Evolutionary conservation across 202 grass and related monocot genomes (phyloP).

Genomic region (Alloteropsis angusta): DNA sequence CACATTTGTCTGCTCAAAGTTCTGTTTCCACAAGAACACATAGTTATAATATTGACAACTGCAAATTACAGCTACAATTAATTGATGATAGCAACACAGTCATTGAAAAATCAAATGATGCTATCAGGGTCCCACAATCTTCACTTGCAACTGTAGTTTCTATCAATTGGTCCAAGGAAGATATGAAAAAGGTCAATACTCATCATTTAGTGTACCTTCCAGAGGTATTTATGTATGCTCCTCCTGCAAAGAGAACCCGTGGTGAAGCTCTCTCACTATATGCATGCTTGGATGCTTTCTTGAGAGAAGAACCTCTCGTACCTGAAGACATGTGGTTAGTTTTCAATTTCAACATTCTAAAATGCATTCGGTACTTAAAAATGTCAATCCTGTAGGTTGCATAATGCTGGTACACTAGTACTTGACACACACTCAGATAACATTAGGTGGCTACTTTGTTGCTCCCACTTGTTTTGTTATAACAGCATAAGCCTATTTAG

Average conservation of each 20-base stretch:
- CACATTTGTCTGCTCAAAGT: slow-evolving; percentile 30
- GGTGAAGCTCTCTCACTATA: slow-evolving; percentile 93
- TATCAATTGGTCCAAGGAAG: slow-evolving; percentile 82
- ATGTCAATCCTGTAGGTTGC: not conserved
- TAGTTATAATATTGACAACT: slow-evolving; percentile 30
- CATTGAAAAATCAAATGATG: slow-evolving; percentile 52
- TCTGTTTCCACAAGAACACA: slow-evolving; percentile 49
- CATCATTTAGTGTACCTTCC: slow-evolving; percentile 69
- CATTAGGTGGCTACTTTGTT: not conserved
- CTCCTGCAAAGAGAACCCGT: slow-evolving; percentile 88
- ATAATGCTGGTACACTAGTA: not conserved
- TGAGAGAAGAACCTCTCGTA: slow-evolving; percentile 94
- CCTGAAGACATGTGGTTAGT: slow-evolving; percentile 99
- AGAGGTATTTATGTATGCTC: slow-evolving; percentile 85
- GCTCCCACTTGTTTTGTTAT: slow-evolving; percentile 5
- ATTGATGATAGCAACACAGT: slow-evolving; percentile 68
- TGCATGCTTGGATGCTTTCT: slow-evolving; percentile 96
- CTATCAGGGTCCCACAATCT: slow-evolving; percentile 45
- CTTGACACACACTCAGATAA: not conserved
- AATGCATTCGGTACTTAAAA: not conserved
- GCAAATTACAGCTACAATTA: slow-evolving; percentile 46
- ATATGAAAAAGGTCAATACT: slow-evolving; percentile 60
- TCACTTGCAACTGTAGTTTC: slow-evolving; percentile 53
- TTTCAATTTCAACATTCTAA: slow-evolving; percentile 5
- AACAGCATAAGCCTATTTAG: not conserved